Evolutionary conservation across 495 filamentous ascomycete genomes (phyloP).

Genomic region (Lasiosphaeriaceae sp.): DNA sequence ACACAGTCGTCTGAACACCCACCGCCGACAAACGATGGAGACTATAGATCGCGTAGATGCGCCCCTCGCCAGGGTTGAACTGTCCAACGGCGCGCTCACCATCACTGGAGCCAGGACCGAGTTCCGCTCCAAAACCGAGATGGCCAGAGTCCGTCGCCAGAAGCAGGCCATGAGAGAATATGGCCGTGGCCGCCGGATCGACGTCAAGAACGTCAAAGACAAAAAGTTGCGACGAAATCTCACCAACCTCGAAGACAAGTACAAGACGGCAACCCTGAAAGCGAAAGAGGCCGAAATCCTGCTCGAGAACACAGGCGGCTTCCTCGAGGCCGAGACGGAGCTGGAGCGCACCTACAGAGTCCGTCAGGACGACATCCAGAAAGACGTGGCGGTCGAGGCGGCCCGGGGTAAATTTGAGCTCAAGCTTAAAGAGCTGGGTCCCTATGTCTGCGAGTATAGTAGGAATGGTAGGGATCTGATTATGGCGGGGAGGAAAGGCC

Average conservation of each 20-base stretch:
- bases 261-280: constrained; percentile 71
- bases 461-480: constrained; percentile 82
- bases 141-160: constrained; percentile 38
- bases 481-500: constrained; percentile 84
- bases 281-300: constrained; percentile 95
- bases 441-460: constrained; percentile 83
- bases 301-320: constrained; percentile 80
- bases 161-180: constrained; percentile 72
- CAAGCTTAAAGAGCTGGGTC: constrained; percentile 75
- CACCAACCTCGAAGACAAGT: constrained; percentile 70
- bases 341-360: constrained; percentile 91
- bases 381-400: constrained; percentile 70
- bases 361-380: constrained; percentile 77
- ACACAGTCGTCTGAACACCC: not conserved
- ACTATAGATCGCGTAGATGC: constrained; percentile 16
- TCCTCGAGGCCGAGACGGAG: constrained; percentile 82
- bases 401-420: constrained; percentile 92
- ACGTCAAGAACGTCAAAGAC: constrained; percentile 58
- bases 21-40: constrained; percentile 19
- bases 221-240: constrained; percentile 86
- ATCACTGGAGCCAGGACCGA: constrained; percentile 42
- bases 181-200: constrained; percentile 73
- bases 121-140: constrained; percentile 38
- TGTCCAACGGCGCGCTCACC: constrained; percentile 44
- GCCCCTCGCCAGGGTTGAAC: constrained; percentile 16